Evolutionary conservation across 495 filamentous ascomycete species (phyloP).

Genomic region (Trichoderma parareesei): DNA sequence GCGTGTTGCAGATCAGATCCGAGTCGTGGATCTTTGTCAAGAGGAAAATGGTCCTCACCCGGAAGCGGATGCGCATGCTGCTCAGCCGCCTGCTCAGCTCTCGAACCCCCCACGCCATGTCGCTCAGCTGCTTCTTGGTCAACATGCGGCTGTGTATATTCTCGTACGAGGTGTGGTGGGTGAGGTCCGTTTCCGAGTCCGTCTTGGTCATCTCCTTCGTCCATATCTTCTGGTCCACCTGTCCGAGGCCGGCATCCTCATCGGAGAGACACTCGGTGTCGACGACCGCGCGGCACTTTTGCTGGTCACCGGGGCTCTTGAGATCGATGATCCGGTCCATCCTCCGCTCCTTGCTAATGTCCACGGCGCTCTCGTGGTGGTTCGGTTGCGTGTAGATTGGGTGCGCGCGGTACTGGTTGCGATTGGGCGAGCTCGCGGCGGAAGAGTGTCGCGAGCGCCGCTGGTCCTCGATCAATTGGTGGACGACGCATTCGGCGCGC

Average conservation of each 20-base stretch:
- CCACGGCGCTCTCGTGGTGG: conserved; percentile 12
- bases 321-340: conserved; percentile 25
- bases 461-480: conserved; percentile 62
- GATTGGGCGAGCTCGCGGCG: background rate
- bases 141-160: conserved; percentile 50
- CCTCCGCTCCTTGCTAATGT: conserved; percentile 23
- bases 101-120: conserved; percentile 93
- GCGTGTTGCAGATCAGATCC: conserved; percentile 67
- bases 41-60: conserved; percentile 75
- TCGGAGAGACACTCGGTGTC: conserved; percentile 20
- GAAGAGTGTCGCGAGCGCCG: conserved; percentile 16
- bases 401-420: conserved; percentile 15
- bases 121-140: conserved; percentile 85
- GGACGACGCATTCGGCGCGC: conserved; percentile 66
- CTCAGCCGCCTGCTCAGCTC: conserved; percentile 81
- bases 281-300: conserved; percentile 12
- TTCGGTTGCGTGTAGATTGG: conserved; percentile 10
- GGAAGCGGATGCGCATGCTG: conserved; percentile 68
- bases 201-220: conserved; percentile 25
- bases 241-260: conserved; percentile 23
- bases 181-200: conserved; percentile 22
- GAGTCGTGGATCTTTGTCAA: conserved; percentile 85
- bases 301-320: conserved; percentile 20
- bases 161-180: conserved; percentile 16
- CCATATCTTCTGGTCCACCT: conserved; percentile 40